Base-by-base conservation (phyloP, 2,329 filamentous ascomycete genomes). In the Lasiodiplodia sp. region DNA sequence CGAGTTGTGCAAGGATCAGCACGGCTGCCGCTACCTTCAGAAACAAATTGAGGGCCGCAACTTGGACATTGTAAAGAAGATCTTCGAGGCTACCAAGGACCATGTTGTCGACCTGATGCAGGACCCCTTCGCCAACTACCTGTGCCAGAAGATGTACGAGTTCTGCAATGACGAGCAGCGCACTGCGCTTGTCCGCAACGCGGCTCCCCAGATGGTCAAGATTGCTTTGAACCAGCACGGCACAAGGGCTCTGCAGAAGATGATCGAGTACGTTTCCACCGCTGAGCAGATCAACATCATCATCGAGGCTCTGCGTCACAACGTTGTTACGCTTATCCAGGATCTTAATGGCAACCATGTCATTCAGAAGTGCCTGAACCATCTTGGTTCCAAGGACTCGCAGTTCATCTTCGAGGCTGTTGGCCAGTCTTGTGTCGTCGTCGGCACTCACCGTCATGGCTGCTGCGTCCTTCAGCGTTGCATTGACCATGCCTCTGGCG, bases 341-440 rank as follows among this genome's bases (percentile, higher is more conserved):
- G 96, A 99, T 75, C 86, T 99, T 66, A 99, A 99, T 77, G 96
- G 96, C 79, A 99, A 99, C 76, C 96, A 99, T 76, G 96, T 99
- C 75, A 97, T 99, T 72, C 96, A 99, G 82, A 99, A 99, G 83
- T 99, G 96, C 76, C 87, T 99, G 66, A 99, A 98, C 83, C 96
- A 97, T 80, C 90, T 99, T 49, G 91, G 89, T 71, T 86, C 93
- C 1, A 83, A 87, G 62, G 92, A 98, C 79, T 93, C 94, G 14
- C 91, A 97, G 78, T 99, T 99, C 85, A 98, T 99, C 78, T 98
- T 98, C 75, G 92, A 96, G 75, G 94, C 95, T 65, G 96, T 98
- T 72, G 95, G 94, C 71, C 86, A 86, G 67, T 87, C 96, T 78
- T 97, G 94, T 78, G 87, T 98, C 71, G 90, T 91, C 67, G 96